Conservation (phyloP, 83 land plant species). For the Picea engelmannii region DNA sequence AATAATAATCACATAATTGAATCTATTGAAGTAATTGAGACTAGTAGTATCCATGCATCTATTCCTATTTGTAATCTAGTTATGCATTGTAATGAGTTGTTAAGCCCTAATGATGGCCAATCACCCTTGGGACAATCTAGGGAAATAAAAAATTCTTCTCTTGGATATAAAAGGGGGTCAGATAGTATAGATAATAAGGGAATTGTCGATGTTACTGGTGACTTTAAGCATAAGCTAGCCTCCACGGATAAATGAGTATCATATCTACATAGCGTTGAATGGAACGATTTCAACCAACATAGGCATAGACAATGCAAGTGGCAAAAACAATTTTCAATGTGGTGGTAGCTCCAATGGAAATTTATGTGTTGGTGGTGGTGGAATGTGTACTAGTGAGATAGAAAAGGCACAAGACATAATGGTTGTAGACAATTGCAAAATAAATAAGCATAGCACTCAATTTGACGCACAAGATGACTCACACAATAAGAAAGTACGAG, state of each 20-base stretch:
- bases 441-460: constrained; percentile 12
- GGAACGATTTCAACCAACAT: background rate
- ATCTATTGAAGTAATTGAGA: background rate
- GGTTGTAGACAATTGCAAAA: background rate
- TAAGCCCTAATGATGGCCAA: background rate
- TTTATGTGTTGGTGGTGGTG: too few species aligned
- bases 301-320: background rate
- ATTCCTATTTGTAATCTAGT: background rate
- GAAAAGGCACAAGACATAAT: background rate
- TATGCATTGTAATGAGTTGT: too few species aligned
- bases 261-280: background rate
- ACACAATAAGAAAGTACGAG: constrained; percentile 21
- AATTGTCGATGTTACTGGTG: background rate
- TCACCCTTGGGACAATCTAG: background rate
- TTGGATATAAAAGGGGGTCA: background rate
- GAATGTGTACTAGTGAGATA: too few species aligned
- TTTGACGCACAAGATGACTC: background rate
- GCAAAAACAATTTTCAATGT: background rate
- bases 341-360: too few species aligned
- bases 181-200: background rate
- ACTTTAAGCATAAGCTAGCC: background rate
- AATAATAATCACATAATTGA: background rate
- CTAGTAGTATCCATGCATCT: background rate
- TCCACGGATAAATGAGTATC: background rate
- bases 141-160: background rate